phyloP scores from a whole-genome alignment of 83 land plant genomes.

The Diphasiastrum complanatum region DNA sequence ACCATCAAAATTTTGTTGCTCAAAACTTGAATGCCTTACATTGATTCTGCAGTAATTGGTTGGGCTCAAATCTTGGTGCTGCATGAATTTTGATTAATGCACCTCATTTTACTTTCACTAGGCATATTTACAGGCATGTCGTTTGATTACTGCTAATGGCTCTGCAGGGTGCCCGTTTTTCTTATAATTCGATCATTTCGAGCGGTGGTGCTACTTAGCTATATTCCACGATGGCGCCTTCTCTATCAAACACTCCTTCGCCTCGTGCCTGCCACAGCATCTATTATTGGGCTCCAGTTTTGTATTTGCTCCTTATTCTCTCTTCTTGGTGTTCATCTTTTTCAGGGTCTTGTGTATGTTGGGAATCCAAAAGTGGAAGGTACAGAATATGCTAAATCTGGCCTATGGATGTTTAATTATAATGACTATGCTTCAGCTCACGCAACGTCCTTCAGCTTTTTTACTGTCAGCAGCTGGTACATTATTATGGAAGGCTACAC shows the following conservation, averaged over 20 bases:
- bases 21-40: too few species aligned
- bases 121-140: too few species aligned
- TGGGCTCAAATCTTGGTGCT: too few species aligned
- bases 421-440: slow-evolving; percentile 18
- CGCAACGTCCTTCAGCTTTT: slow-evolving; percentile 22
- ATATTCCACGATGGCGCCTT: slow-evolving; percentile 19
- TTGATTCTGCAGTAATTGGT: too few species aligned
- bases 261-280: slow-evolving; percentile 18
- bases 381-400: slow-evolving; percentile 4
- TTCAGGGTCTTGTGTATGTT: slow-evolving; percentile 15
- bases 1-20: too few species aligned
- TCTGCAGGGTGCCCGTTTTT: slow-evolving; percentile 14
- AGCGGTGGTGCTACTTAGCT: slow-evolving; percentile 1
- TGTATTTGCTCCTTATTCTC: slow-evolving; percentile 16
- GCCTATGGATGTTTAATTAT: slow-evolving; percentile 12
- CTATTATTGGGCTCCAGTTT: slow-evolving; percentile 18
- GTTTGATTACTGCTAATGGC: too few species aligned
- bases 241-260: slow-evolving; percentile 7
- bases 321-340: slow-evolving; percentile 17
- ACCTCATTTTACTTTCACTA: too few species aligned
- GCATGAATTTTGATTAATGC: too few species aligned
- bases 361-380: slow-evolving; percentile 15
- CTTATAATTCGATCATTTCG: slow-evolving; percentile 16
- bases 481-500: slow-evolving; percentile 24
- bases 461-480: slow-evolving; percentile 23